Evolutionary conservation across 306 rosid species (phyloP), one percentile per base, ranked within the genome.

Genomic region (Nissolia schottii): DNA sequence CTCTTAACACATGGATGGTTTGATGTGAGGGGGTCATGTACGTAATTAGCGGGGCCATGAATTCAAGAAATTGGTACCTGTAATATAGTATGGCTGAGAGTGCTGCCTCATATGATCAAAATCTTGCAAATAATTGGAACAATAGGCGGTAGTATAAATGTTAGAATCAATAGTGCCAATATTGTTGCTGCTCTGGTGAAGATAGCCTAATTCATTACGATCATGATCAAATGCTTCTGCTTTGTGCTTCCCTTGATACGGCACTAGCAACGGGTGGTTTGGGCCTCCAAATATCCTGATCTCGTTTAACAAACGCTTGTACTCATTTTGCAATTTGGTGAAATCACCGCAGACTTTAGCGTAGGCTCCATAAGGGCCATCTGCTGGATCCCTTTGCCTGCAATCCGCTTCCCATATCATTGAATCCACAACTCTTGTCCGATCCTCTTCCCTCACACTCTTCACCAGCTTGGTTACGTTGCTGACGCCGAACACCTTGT

Each of bases 391-490:
- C 11, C 67, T 87, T 46, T 87, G 96, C 56, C 98, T 77, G 40
- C 93, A 88, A 11, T 56, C 20, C 53, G 98, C 97, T 75, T 93
- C 96, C 96, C 97, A 93, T 0, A 89, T 72, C 35, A 93, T 57
- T 1, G 98, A 93, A 34, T 90, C 96, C 58, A 86, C 90, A 0
- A 79, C 80, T 20, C 22, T 84, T 49, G 73, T 64, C 53, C 87
- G 67, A 6, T 86, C 85, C 1, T 73, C 86, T 31, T 85, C 92
- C 15, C 15, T 67, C 0, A 74, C 81, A 50, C 49, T 63, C 60
- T 48, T 88, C 34, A 90, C 84, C 76, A 93, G 56, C 67, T 90
- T 90, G 0, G 90, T 90, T 48, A 90, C 79, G 59, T 90, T 90
- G 85, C 97, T 87, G 1, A 93, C 93, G 12, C 98, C 96, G 34